phyloP scores from a whole-genome alignment of 2,329 filamentous ascomycete genomes.

The Hypoxylon sp. region DNA sequence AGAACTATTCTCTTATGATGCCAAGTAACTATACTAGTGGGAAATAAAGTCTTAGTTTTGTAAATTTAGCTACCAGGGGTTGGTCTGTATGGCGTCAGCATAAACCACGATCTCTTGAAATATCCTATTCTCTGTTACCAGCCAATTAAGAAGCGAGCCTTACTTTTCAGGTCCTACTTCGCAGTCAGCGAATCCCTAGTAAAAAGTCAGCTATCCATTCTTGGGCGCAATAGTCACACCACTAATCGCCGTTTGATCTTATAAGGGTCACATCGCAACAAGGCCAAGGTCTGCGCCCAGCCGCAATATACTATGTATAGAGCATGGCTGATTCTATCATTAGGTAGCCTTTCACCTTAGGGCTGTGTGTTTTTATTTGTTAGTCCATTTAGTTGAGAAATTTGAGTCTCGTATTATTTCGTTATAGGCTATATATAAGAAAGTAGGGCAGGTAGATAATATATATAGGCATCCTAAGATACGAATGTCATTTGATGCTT shows the following conservation, averaged over 20 bases:
- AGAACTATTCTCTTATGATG: background rate
- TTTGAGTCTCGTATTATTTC: no score
- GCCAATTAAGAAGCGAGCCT: conserved; percentile 1
- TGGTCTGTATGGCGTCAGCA: background rate
- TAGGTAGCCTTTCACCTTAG: background rate
- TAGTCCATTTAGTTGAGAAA: no score
- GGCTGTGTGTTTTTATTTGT: background rate
- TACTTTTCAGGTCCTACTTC: background rate
- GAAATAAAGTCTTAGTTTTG: background rate
- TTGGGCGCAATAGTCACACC: background rate
- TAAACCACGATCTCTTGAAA: background rate
- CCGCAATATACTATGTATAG: background rate
- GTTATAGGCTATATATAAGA: background rate
- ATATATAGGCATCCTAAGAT: background rate
- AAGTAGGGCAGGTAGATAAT: background rate
- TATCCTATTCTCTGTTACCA: no score
- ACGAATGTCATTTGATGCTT: background rate
- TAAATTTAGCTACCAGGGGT: background rate
- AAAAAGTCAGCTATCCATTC: background rate
- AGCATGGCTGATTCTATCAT: background rate
- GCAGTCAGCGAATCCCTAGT: background rate
- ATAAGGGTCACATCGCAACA: background rate
- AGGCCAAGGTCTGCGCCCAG: background rate
- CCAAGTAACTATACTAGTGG: background rate
- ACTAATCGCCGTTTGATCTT: background rate